phyloP scores from a whole-genome alignment of 352 stramenopile species.

The Phytophthora meadii region DNA sequence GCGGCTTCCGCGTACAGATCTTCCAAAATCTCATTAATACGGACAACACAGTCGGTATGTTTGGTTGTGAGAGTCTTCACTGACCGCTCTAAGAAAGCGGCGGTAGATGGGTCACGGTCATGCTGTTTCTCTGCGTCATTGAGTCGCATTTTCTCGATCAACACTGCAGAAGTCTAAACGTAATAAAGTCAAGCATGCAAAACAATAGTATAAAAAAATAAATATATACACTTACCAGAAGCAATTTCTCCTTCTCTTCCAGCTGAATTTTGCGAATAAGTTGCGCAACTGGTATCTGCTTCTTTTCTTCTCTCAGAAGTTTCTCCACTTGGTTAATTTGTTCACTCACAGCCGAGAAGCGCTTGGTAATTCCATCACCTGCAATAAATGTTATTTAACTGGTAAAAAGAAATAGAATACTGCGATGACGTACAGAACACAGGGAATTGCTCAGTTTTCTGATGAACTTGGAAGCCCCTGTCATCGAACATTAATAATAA shows the following conservation, averaged over 20 bases:
- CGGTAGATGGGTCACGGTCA: constrained; percentile 55
- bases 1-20: constrained; percentile 64
- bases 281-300: constrained; percentile 52
- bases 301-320: constrained; percentile 34
- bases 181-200: not conserved
- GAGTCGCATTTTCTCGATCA: constrained; percentile 86
- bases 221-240: constrained; percentile 47
- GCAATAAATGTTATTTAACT: not conserved
- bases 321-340: constrained; percentile 78
- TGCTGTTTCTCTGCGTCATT: constrained; percentile 40
- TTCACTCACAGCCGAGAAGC: constrained; percentile 71
- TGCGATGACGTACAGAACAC: constrained; percentile 57
- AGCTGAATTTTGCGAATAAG: constrained; percentile 76
- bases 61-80: constrained; percentile 57
- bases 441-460: constrained; percentile 69
- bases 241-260: constrained; percentile 86
- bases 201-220: not conserved
- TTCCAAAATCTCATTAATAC: constrained; percentile 85
- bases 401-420: not conserved
- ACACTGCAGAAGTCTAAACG: constrained; percentile 70
- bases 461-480: constrained; percentile 72
- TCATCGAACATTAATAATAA: constrained; percentile 1
- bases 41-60: constrained; percentile 67
- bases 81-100: constrained; percentile 71
- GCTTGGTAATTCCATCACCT: constrained; percentile 69